These are phyloP conservation scores for Penicillium paradoxum DNA, from an alignment of 495 filamentous ascomycete species.

Conservation along the genomic window DNA sequence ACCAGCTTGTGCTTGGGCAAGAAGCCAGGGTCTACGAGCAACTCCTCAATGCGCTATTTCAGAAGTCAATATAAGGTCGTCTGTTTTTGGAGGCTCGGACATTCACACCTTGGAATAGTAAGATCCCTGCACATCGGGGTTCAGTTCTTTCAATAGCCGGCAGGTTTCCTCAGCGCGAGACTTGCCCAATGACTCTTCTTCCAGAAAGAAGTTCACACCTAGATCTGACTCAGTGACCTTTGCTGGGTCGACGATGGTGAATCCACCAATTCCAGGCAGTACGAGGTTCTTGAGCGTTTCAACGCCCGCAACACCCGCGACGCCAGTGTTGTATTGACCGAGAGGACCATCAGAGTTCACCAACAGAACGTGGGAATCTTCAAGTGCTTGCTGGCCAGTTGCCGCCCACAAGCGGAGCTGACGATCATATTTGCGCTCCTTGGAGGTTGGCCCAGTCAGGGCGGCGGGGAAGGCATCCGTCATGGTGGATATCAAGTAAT, in stretches of 20 bases:
- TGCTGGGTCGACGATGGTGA: conserved; percentile 83
- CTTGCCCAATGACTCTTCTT: conserved; percentile 69
- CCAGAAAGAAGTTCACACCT: conserved; percentile 95
- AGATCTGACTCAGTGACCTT: conserved; percentile 75
- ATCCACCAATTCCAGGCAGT: conserved; percentile 87
- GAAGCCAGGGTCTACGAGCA: conserved; percentile 39
- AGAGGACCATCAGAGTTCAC: conserved; percentile 62
- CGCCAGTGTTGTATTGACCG: conserved; percentile 35
- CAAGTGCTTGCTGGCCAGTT: conserved; percentile 82
- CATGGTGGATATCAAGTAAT: conserved; percentile 26
- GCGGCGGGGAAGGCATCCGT: conserved; percentile 35
- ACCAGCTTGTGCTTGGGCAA: conserved; percentile 64
- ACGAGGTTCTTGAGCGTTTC: conserved; percentile 97
- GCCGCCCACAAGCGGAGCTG: conserved; percentile 95
- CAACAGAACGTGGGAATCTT: conserved; percentile 82
- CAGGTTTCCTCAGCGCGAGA: conserved; percentile 75
- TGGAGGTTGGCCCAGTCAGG: conserved; percentile 62
- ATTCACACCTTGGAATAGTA: conserved; percentile 41
- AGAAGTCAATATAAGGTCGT: conserved; percentile 8
- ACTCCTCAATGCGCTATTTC: conserved; percentile 34
- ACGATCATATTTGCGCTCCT: conserved; percentile 92
- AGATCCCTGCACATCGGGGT: conserved; percentile 85
- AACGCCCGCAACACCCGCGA: conserved; percentile 75
- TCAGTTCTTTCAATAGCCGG: conserved; percentile 76
- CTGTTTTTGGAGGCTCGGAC: neutral